Evolutionary conservation across 306 rosid genomes (phyloP), one percentile per base, ranked within the genome.

Genomic region (Abrus precatorius): DNA sequence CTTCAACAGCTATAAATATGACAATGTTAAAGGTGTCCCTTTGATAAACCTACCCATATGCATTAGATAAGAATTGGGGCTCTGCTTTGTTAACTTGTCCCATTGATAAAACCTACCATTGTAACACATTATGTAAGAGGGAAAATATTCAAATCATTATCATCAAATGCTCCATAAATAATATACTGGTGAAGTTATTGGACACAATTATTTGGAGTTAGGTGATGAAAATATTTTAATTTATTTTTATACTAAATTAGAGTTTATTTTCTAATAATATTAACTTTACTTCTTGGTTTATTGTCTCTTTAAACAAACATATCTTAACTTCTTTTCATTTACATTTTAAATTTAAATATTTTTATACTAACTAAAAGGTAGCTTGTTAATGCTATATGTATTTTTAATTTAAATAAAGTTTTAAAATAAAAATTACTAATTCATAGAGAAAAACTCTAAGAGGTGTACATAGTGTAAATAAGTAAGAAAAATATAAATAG

Each of bases 71-170:
- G 38, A 54, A 34, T 13, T 32, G 47, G 61, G 75, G 47, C 45
- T 72, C 2, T 53, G 27, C 45, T 34, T 34, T 11, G 49, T 34
- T 54, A 20, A 28, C 29, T 27, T 73, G 78, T 73, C 78, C 41
- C 29, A 27, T 55, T 40, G 67, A 43, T 55, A 38, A 20, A 72
- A 73, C 66, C 78, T 55, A 73, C 67, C 78, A 40, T 10, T 36
- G 6, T 54, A 38, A 40, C 45, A 32, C 1, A 4, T 43, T 6
- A 43, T 9, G 3, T 6, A 43, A 1, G 3, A 43, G 4, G 40
- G 40, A 36, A 36, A 36, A 2, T 36, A 36, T 2, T 20, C 40
- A 2, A 0, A 36, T 4, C 40, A 36, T 36, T 36, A 0, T 47
- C 0, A 47, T 47, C 13, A 47, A 28, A 4, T 28, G 8, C 64